Percentiles rank a stretch among this genome's conserved stretches.
phyloP scores from a whole-genome alignment of 192 early-diverging fungal genomes.

The Coemansia sp. region DNA sequence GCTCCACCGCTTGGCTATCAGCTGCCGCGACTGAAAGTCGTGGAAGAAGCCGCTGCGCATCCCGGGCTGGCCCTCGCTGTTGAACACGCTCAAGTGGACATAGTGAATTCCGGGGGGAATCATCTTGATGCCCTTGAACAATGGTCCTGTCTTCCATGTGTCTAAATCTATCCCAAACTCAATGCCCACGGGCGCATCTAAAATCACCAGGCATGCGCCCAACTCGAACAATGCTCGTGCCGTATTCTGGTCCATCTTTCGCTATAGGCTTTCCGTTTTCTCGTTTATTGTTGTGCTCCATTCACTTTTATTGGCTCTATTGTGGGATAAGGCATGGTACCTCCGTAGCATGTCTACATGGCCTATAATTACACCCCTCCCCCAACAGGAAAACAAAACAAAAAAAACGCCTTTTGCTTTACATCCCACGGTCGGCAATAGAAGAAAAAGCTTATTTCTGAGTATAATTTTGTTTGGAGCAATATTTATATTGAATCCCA shows the following conservation, averaged over 20 bases:
- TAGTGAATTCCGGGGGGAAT: constrained; percentile 95
- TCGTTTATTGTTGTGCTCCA: no score
- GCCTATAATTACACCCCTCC: no score
- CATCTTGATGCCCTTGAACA: constrained; percentile 88
- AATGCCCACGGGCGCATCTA: constrained; percentile 72
- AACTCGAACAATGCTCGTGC: constrained; percentile 71
- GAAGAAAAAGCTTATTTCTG: constrained; percentile 5
- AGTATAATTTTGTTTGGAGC: neutral
- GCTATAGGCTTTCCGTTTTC: no score
- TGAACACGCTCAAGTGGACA: constrained; percentile 70
- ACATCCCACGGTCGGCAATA: no score
- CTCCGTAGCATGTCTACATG: no score
- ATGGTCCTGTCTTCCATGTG: constrained; percentile 85
- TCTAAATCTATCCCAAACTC: constrained; percentile 92
- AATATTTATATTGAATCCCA: no score
- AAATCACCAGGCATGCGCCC: constrained; percentile 76
- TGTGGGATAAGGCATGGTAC: no score
- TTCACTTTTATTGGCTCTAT: no score
- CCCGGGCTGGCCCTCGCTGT: constrained; percentile 46
- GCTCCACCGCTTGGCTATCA: constrained; percentile 82
- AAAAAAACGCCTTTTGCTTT: no score
- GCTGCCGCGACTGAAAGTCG: constrained; percentile 65
- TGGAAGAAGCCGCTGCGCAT: constrained; percentile 76
- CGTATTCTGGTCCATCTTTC: constrained; percentile 77
- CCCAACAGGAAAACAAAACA: no score